These are phyloP conservation scores for Angomonas ambiguus DNA, from an alignment of 208 protist species.

Conservation along the genomic window DNA sequence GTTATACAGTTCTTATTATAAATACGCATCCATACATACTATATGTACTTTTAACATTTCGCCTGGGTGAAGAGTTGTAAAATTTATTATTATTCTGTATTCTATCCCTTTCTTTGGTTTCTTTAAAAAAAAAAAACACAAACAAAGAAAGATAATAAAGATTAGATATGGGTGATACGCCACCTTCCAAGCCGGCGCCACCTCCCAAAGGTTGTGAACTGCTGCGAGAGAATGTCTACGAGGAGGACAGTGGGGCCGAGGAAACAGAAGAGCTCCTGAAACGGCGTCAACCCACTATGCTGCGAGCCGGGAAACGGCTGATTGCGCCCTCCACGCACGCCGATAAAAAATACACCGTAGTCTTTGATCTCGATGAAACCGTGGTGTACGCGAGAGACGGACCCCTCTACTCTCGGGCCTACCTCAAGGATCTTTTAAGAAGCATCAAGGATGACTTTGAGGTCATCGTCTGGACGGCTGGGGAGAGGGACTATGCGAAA, in stretches of 20 bases:
- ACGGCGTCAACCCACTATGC: slow-evolving; percentile 75
- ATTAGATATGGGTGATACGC: neutral
- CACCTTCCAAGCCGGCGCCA: slow-evolving; percentile 30
- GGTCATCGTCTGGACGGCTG: slow-evolving; percentile 90
- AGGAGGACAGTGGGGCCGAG: slow-evolving; percentile 19
- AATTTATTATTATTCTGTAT: too few relatives aligned
- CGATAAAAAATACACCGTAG: slow-evolving; percentile 74
- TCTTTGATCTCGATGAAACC: slow-evolving; percentile 90
- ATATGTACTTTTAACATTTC: too few relatives aligned
- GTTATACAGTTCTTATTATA: too few relatives aligned
- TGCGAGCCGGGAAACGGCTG: slow-evolving; percentile 45
- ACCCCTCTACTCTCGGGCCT: slow-evolving; percentile 77
- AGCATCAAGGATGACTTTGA: slow-evolving; percentile 80
- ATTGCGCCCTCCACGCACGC: slow-evolving; percentile 33
- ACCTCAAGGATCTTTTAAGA: slow-evolving; percentile 67
- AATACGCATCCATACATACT: too few relatives aligned
- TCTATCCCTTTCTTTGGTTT: slow-evolving; percentile 8
- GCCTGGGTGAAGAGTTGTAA: too few relatives aligned
- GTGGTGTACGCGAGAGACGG: slow-evolving; percentile 89
- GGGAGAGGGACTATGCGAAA: slow-evolving; percentile 87
- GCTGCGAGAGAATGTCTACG: slow-evolving; percentile 74
- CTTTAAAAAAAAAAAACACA: neutral
- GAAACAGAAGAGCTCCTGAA: slow-evolving; percentile 58
- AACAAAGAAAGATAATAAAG: neutral
- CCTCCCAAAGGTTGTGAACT: slow-evolving; percentile 69